Conservation (phyloP, 257 asterid species). For the Solanum peruvianum region DNA sequence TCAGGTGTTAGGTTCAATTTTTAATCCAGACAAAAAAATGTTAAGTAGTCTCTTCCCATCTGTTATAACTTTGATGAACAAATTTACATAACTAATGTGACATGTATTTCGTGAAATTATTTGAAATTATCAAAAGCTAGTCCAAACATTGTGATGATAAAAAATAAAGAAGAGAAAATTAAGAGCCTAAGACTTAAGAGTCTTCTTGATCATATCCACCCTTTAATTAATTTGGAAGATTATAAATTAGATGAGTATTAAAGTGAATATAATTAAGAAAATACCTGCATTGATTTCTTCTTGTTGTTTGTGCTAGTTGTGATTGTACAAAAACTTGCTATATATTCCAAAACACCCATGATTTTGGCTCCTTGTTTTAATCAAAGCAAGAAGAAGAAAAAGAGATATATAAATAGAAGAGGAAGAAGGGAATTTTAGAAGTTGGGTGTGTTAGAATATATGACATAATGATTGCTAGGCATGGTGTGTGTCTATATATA, state of each 20-base stretch:
- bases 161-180: neutral
- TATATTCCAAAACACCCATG: slow-evolving; percentile 83
- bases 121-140: no score
- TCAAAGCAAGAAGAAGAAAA: slow-evolving; percentile 3
- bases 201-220: neutral
- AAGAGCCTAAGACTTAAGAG: neutral
- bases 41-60: no score
- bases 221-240: neutral
- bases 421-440: neutral
- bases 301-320: slow-evolving; percentile 45
- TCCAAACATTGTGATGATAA: fast-evolving
- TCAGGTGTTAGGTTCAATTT: no score
- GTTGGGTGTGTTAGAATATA: neutral
- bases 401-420: neutral
- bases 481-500: neutral
- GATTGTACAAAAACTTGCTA: slow-evolving; percentile 61
- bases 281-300: slow-evolving; percentile 78
- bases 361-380: neutral
- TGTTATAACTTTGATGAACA: no score
- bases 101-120: neutral
- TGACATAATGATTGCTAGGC: neutral
- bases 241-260: neutral
- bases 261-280: neutral
- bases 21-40: no score
- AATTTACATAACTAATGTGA: no score